These are phyloP conservation scores for Rubia peregrina DNA, from an alignment of 305 asterid genomes.

Conservation along the genomic window DNA sequence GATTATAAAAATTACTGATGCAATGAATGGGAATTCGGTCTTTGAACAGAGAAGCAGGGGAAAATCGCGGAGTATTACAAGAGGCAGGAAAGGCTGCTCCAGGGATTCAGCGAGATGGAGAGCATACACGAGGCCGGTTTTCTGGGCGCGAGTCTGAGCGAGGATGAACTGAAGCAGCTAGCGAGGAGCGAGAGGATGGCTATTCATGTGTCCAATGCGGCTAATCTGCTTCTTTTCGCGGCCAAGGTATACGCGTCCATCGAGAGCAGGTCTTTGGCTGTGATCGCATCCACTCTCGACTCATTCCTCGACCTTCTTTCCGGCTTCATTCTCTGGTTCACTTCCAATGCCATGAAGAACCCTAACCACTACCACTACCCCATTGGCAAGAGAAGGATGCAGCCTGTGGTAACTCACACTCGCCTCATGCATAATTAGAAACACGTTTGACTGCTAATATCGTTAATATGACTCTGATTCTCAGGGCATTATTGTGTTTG, in stretches of 20 bases:
- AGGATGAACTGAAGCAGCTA: slow-evolving; percentile 69
- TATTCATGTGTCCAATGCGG: slow-evolving; percentile 53
- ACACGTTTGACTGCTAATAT: too few relatives aligned
- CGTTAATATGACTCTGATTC: neutral
- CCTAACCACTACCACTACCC: slow-evolving; percentile 85
- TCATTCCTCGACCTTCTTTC: slow-evolving; percentile 85
- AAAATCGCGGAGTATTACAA: slow-evolving; percentile 76
- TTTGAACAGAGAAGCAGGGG: slow-evolving; percentile 48
- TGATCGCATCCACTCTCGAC: slow-evolving; percentile 87
- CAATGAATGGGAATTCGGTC: neutral
- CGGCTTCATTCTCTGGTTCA: slow-evolving; percentile 91
- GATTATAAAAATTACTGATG: neutral
- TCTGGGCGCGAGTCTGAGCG: slow-evolving; percentile 42
- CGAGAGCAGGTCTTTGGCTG: slow-evolving; percentile 88
- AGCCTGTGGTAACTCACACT: slow-evolving; percentile 57
- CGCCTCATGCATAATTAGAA: too few relatives aligned
- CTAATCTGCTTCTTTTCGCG: slow-evolving; percentile 58
- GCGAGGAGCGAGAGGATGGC: slow-evolving; percentile 85
- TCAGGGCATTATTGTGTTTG: slow-evolving; percentile 86
- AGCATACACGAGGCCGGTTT: slow-evolving; percentile 54
- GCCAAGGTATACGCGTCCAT: slow-evolving; percentile 78
- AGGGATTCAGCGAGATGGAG: slow-evolving; percentile 90
- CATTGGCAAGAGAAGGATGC: slow-evolving; percentile 90
- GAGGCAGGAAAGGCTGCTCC: slow-evolving; percentile 67
- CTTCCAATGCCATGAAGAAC: slow-evolving; percentile 71